Conservation (phyloP, 1,139 yeast species). For the Saccharomyces hybrid region DNA sequence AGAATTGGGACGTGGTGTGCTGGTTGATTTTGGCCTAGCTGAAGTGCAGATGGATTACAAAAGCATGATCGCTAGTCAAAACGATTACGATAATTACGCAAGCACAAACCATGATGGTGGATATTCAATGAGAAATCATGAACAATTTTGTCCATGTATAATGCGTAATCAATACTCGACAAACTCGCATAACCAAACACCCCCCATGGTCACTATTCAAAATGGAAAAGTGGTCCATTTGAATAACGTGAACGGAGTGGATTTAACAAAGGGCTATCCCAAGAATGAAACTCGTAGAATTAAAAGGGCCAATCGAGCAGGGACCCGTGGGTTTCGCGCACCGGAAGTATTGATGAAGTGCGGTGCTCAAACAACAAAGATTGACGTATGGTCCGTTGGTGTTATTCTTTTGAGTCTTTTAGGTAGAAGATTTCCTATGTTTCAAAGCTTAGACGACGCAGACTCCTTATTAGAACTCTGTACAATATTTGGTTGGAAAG, state of each 20-base stretch:
- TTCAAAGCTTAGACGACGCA: conserved; percentile 83
- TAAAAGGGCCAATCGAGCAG: conserved; percentile 93
- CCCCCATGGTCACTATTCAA: conserved; percentile 26
- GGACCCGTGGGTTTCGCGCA: conserved; percentile 93
- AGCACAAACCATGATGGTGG: conserved; percentile 15
- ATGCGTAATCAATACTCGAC: conserved; percentile 9
- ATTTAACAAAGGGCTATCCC: conserved; percentile 57
- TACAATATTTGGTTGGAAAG: conserved; percentile 71
- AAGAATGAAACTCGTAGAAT: conserved; percentile 81
- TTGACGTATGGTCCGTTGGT: conserved; percentile 93
- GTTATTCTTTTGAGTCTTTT: conserved; percentile 70
- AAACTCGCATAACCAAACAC: conserved; percentile 2
- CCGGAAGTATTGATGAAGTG: conserved; percentile 91
- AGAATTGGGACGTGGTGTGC: conserved; percentile 65
- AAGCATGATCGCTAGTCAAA: not conserved
- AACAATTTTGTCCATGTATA: conserved; percentile 29
- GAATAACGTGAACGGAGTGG: conserved; percentile 26
- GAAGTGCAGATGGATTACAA: conserved; percentile 38
- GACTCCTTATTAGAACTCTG: conserved; percentile 87
- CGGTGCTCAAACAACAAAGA: conserved; percentile 69
- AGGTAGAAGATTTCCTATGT: conserved; percentile 72
- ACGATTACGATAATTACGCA: not conserved
- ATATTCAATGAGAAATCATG: conserved; percentile 27
- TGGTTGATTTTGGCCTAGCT: conserved; percentile 91
- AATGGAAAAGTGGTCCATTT: conserved; percentile 27